phyloP scores from a whole-genome alignment of 257 asterid genomes.

The Solanum sitiens region DNA sequence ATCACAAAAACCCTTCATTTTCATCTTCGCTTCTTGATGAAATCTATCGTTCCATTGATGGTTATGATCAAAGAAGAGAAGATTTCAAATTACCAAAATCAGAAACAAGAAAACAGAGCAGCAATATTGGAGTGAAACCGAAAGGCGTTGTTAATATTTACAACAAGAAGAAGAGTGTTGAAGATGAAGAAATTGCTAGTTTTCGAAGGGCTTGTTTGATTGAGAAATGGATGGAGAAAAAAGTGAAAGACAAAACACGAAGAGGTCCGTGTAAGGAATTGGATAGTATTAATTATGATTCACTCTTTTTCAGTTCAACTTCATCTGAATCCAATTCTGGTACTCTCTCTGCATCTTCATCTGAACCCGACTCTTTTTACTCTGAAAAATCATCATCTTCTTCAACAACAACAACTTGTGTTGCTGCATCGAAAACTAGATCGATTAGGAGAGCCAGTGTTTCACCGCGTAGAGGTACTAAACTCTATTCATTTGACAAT shows the following conservation, averaged over 20 bases:
- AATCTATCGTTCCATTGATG: slow-evolving; percentile 82
- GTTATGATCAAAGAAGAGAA: slow-evolving; percentile 11
- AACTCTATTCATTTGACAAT: slow-evolving; percentile 5
- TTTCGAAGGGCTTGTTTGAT: slow-evolving; percentile 35
- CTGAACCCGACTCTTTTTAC: slow-evolving; percentile 54
- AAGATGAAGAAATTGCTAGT: slow-evolving; percentile 19
- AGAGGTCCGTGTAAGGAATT: slow-evolving; percentile 8
- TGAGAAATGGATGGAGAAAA: slow-evolving; percentile 57
- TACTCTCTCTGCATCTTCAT: slow-evolving; percentile 47
- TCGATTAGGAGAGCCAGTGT: slow-evolving; percentile 21
- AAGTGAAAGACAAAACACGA: slow-evolving; percentile 11
- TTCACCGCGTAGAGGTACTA: not conserved
- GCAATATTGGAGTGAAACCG: not conserved
- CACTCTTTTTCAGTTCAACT: slow-evolving; percentile 57
- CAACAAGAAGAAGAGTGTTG: not conserved
- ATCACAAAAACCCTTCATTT: slow-evolving; percentile 43
- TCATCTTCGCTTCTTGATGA: slow-evolving; percentile 83
- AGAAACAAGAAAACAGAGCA: not conserved
- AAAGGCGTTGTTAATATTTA: not conserved
- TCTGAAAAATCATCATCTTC: slow-evolving; percentile 1
- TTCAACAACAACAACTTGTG: slow-evolving; percentile 34
- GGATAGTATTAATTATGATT: slow-evolving; percentile 19
- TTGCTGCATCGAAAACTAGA: slow-evolving; percentile 23
- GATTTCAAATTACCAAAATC: slow-evolving; percentile 3
- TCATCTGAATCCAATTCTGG: slow-evolving; percentile 78